Evolutionary conservation across 1,284 basidiomycete genomes (phyloP), one percentile per base, ranked within the genome.

Genomic region (Ceratobasidium theobromae): DNA sequence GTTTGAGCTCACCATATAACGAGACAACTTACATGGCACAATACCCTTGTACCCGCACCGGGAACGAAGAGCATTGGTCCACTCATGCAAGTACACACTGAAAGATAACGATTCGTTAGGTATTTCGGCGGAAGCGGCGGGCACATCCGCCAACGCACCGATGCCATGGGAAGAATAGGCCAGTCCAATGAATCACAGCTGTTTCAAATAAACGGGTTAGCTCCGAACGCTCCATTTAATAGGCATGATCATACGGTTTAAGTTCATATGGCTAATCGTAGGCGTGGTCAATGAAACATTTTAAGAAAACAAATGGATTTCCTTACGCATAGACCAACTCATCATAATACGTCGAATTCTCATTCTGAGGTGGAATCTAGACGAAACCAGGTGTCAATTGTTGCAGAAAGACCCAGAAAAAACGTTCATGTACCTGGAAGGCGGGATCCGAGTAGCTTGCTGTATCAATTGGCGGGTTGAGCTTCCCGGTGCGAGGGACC

Each of bases 271-370:
- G 3, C 49, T 52, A 43, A 27, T 9, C 18, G 9, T 5, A 9
- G 6, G 16, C 16, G 6, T 27, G 35, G 18, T 57, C 40, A 45
- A 27, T 21, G 6, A n/a, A n/a, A n/a, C 18, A 11, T 21, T 11
- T n/a, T 11, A 45, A 11, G 18, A 6, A 45, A n/a, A 9, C 8
- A 11, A 16, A 38, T 16, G n/a, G 35, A 38, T 8, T 45, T 45
- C 18, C 18, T 18, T 40, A 60, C 57, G 23, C 46, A 28, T 60
- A 60, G 11, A 60, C 57, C 2, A 60, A 35, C 1, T 60, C 57
- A 23, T 60, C 57, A 30, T 60, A 60, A 25, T 60, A 60, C 3
- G 57, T 60, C 3, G 43, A 58, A 21, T 40, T 49, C 23, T 49
- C 21, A 18, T 6, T 60, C 3, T 35, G n/a, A 25, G 57, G 57